Evolutionary conservation across 2,329 filamentous ascomycete species (phyloP), one percentile per base, ranked within the genome.

Genomic region (Fusarium beomiforme): DNA sequence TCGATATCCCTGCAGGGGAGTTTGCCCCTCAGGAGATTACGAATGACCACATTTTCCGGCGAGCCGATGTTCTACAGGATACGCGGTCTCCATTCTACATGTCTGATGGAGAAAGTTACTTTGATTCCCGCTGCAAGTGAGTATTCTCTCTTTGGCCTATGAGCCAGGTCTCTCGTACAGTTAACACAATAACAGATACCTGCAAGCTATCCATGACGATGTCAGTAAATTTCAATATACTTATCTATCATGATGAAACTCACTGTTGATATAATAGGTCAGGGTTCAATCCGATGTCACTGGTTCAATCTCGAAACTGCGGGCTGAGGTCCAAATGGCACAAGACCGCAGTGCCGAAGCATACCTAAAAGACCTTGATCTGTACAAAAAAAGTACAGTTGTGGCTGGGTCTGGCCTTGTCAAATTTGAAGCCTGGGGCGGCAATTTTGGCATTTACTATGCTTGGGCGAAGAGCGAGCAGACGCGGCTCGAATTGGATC

Each of bases 161-260:
- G 8, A n/a, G 0, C 1, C 16, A 8, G 31, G 5, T 3, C 4
- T 0, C 5, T 24, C 16, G 11, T 34, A 6, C 12, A 24, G 1
- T 12, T 50, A 6, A 50, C 6, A 2, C 11, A 0, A 7, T 14
- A 3, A 11, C 17, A 36, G 47, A 9, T 50, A 50, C 6, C 17
- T 50, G 6, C 31, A 36, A 14, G 2, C 21, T 50, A 6, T 50
- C 2, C 31, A 50, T 8, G 47, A 50, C 6, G 47, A 50, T 50
- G 47, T 49, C 5, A 9, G 26, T 16, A 9, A 29, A 0, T 23
- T n/a, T n/a, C n/a, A n/a, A n/a, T n/a, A n/a, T n/a, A n/a, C n/a
- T n/a, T n/a, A n/a, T n/a, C n/a, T n/a, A n/a, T n/a, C n/a, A 17
- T 10, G 7, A 33, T 13, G 5, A 23, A 29, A 3, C 11, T 29